Conservation (phyloP, 768 basidiomycete genomes). For the Multifurca ochricompacta region DNA sequence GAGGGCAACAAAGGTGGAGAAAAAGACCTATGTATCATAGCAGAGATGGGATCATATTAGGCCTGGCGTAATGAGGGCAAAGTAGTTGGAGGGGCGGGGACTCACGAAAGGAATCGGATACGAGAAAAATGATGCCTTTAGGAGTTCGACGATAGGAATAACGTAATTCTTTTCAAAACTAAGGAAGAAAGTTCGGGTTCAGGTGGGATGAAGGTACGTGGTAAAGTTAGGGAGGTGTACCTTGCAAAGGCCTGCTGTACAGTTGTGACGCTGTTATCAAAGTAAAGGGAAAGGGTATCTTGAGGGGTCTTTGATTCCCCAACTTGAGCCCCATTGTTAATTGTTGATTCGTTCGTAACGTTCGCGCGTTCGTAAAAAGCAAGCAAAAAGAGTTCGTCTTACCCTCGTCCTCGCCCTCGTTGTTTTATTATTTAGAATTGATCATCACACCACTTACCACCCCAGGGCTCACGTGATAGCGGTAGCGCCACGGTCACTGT, state of each 20-base stretch:
- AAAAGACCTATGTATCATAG: constrained; percentile 8
- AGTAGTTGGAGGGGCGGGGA: not conserved
- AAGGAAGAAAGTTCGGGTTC: not conserved
- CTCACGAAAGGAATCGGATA: constrained; percentile 15
- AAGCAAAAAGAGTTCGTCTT: too few relatives aligned
- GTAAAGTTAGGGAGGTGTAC: not conserved
- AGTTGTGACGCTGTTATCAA: constrained; percentile 12
- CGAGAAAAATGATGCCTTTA: not conserved
- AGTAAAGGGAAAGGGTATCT: constrained; percentile 13
- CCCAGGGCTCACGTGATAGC: too few relatives aligned
- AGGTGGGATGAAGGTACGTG: not conserved
- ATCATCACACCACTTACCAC: too few relatives aligned
- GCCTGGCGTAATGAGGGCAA: not conserved
- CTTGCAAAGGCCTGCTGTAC: constrained; percentile 7
- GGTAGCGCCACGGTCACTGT: too few relatives aligned
- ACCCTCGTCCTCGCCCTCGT: too few relatives aligned
- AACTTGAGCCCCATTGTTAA: constrained; percentile 6
- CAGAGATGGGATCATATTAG: not conserved
- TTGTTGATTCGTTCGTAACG: too few relatives aligned
- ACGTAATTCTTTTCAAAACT: constrained; percentile 17
- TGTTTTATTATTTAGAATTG: too few relatives aligned
- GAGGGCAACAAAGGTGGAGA: constrained; percentile 8
- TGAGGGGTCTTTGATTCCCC: not conserved
- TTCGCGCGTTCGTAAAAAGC: too few relatives aligned
- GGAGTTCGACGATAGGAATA: constrained; percentile 1